Percentiles rank a stretch among this genome's conserved stretches.
Evolutionary conservation across 768 basidiomycete genomes (phyloP).

Genomic region (Leccinum broughii): DNA sequence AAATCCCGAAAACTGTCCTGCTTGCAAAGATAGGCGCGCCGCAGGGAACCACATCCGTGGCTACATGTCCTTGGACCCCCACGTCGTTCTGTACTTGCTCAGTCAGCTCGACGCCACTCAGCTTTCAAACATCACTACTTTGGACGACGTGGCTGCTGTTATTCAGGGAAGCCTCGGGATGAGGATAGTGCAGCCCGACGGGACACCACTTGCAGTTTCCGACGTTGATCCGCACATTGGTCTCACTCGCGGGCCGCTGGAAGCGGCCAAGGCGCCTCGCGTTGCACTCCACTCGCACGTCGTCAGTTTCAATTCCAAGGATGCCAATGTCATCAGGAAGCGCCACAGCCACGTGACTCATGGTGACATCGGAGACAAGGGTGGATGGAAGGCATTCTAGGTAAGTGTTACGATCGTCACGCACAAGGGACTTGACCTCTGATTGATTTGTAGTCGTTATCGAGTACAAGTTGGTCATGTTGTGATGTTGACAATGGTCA

Average conservation of each 20-base stretch:
- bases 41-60: conserved; percentile 18
- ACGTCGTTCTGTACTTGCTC: conserved; percentile 14
- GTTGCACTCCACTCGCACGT: conserved; percentile 18
- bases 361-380: background rate
- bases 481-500: background rate
- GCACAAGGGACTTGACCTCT: background rate
- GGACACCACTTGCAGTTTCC: conserved; percentile 6
- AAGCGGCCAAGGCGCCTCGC: conserved; percentile 10
- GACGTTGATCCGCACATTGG: background rate
- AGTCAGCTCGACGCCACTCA: background rate
- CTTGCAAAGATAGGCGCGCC: conserved; percentile 13
- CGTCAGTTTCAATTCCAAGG: background rate
- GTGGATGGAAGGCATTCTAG: conserved; percentile 8
- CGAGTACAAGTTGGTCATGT: background rate
- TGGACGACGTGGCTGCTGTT: background rate
- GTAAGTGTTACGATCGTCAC: background rate
- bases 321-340: background rate
- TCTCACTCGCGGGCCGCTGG: background rate
- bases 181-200: conserved; percentile 16
- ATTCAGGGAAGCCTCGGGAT: conserved; percentile 14
- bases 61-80: conserved; percentile 18
- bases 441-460: background rate
- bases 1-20: conserved; percentile 8
- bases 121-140: conserved; percentile 4
- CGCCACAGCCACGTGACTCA: background rate